phyloP scores from a whole-genome alignment of 108 stramenopile genomes.

The Nitzschia palea region DNA sequence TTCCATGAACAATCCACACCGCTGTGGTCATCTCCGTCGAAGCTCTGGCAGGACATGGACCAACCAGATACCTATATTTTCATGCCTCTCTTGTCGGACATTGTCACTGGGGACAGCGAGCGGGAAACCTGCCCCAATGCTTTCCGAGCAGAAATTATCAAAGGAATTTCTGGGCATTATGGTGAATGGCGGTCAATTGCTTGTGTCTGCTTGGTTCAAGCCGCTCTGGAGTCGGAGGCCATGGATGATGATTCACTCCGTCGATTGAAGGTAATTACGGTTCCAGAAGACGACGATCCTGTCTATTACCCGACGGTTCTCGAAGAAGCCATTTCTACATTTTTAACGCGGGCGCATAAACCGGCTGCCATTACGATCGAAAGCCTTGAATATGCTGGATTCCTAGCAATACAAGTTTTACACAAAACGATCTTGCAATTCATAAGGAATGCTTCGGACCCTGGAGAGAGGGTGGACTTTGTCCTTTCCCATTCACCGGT shows the following conservation, averaged over 20 bases:
- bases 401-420: slow-evolving; percentile 22
- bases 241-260: slow-evolving; percentile 54
- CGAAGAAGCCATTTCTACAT: slow-evolving; percentile 49
- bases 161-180: slow-evolving; percentile 30
- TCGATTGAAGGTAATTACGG: slow-evolving; percentile 48
- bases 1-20: slow-evolving; percentile 53
- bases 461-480: slow-evolving; percentile 4
- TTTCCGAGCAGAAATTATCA: slow-evolving; percentile 41
- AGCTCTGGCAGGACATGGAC: background rate
- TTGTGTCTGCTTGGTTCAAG: slow-evolving; percentile 63
- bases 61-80: slow-evolving; percentile 36
- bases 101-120: slow-evolving; percentile 32
- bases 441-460: background rate
- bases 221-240: slow-evolving; percentile 56
- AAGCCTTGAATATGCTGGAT: slow-evolving; percentile 40
- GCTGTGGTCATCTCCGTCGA: slow-evolving; percentile 21
- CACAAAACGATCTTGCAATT: slow-evolving; percentile 15
- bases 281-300: slow-evolving; percentile 5
- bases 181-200: slow-evolving; percentile 53
- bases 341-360: slow-evolving; percentile 32
- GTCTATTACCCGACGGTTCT: slow-evolving; percentile 33
- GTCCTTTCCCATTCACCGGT: slow-evolving; percentile 24
- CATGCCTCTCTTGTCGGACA: slow-evolving; percentile 45
- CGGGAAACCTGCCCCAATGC: slow-evolving; percentile 38
- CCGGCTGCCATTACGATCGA: slow-evolving; percentile 25